phyloP scores from a whole-genome alignment of 768 basidiomycete genomes.

The Leccinum subgranulosum region DNA sequence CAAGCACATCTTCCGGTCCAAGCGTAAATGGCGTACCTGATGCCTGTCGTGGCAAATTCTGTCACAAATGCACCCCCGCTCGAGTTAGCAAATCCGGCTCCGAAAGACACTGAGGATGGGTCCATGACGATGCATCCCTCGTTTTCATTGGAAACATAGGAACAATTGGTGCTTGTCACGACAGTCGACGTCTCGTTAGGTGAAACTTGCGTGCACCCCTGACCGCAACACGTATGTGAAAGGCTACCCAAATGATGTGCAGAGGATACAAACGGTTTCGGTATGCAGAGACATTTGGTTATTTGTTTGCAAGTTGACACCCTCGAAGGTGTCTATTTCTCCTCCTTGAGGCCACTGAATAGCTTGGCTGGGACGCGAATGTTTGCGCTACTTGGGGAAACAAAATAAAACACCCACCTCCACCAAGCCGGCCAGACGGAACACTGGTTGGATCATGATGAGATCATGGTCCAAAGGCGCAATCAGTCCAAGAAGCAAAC shows the following conservation, averaged over 20 bases:
- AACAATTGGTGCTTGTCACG: slow-evolving; percentile 58
- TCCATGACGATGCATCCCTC: slow-evolving; percentile 65
- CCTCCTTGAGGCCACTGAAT: slow-evolving; percentile 60
- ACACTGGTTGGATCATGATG: slow-evolving; percentile 39
- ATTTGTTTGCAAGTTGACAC: slow-evolving; percentile 61
- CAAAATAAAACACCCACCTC: slow-evolving; percentile 23
- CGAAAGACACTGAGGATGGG: slow-evolving; percentile 55
- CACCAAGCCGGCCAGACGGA: slow-evolving; percentile 71
- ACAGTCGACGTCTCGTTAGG: slow-evolving; percentile 50
- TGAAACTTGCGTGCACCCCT: slow-evolving; percentile 53
- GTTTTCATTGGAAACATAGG: slow-evolving; percentile 51
- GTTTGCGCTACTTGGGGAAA: not conserved
- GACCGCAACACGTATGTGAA: not conserved
- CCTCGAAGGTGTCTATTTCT: slow-evolving; percentile 82
- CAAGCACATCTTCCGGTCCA: not conserved
- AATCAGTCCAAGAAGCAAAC: slow-evolving; percentile 18
- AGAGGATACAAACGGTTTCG: slow-evolving; percentile 35
- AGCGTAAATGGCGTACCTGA: slow-evolving; percentile 46
- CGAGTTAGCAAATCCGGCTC: slow-evolving; percentile 58
- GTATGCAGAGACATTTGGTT: slow-evolving; percentile 81
- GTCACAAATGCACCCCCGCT: slow-evolving; percentile 77
- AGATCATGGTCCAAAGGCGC: slow-evolving; percentile 1
- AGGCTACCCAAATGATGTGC: not conserved
- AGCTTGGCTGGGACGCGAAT: slow-evolving; percentile 38
- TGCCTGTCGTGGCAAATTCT: slow-evolving; percentile 61